Base-by-base conservation (phyloP, 441 rosid species). In the Arabidopsis lyrata region DNA sequence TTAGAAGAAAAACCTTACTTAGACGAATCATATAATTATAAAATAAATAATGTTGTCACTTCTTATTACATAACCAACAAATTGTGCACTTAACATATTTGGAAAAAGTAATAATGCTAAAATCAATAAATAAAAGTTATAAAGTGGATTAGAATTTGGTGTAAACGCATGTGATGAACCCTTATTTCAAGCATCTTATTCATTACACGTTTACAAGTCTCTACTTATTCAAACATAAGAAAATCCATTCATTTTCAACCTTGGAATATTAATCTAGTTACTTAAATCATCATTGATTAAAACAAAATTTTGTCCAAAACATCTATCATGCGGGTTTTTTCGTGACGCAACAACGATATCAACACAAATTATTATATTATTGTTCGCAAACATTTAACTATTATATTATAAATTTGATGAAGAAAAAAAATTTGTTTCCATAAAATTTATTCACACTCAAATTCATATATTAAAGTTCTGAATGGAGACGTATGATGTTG, bases 121-220 rank as follows among this genome's bases (percentile, higher is more conserved):
- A 22, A 22, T 22, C 27, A 29, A 41, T 41, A 2, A 22, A 41
- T 29, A 15, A 20, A 36, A 18, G 29, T 61, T 24, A 8, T 41
- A 7, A 44, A 44, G 38, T 13, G 27, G 27, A 44, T 63, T 45
- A 63, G 6, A 63, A 63, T 63, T 63, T 63, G 67, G 67, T 63
- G 66, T 41, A 39, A 60, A 41, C 35, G 50, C 65, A 41, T 39
- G 65, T 41, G 50, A 62, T 42, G 38, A 27, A 27, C 36, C 6
- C 66, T 62, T 62, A 36, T 62, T 62, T n/a, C 36, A 62, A 24
- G 66, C 52, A 62, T 62, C 53, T n/a, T 62, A 29, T 27, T 27
- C 67, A 7, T 62, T 5, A 62, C 52, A 61, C 36, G 52, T 61
- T 61, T 42, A 41, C 36, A 32, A 27, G 35, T 53, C 35, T 16